phyloP scores from a whole-genome alignment of 495 filamentous ascomycete genomes.

The Evernia prunastri region DNA sequence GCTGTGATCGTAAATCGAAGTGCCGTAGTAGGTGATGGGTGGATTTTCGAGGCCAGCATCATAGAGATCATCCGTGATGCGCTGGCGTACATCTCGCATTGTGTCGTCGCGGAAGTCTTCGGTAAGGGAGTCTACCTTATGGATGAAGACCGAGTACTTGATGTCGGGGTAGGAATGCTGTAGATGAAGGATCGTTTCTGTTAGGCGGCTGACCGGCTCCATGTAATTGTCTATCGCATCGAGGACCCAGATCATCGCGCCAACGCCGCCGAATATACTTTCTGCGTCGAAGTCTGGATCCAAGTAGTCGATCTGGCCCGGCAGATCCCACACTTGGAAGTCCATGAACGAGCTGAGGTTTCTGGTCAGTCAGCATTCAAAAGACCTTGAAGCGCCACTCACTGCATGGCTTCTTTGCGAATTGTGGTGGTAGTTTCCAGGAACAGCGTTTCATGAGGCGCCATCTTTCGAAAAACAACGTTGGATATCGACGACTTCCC shows the following conservation, averaged over 20 bases:
- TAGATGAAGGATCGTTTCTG: conserved; percentile 76
- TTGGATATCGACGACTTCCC: conserved; percentile 97
- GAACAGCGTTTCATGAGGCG: conserved; percentile 89
- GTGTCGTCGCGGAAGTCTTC: conserved; percentile 93
- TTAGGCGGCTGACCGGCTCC: conserved; percentile 78
- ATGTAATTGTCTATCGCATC: conserved; percentile 97
- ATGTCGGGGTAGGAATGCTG: conserved; percentile 82
- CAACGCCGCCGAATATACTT: conserved; percentile 85
- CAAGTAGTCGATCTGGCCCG: conserved; percentile 83
- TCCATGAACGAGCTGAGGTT: conserved; percentile 85
- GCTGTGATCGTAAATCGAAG: conserved; percentile 94
- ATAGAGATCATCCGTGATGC: conserved; percentile 92
- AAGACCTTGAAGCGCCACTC: conserved; percentile 27
- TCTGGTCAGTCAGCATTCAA: not conserved
- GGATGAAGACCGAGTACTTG: conserved; percentile 96
- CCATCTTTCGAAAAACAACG: conserved; percentile 96
- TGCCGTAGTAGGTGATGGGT: conserved; percentile 86
- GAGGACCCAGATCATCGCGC: conserved; percentile 95
- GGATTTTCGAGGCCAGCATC: conserved; percentile 89
- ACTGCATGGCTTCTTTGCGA: conserved; percentile 90
- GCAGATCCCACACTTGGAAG: conserved; percentile 96
- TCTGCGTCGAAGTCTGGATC: conserved; percentile 83
- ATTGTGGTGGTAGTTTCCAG: conserved; percentile 89
- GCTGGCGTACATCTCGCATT: conserved; percentile 88
- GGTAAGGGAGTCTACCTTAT: conserved; percentile 91